Evolutionary conservation across 163 green algal genomes (phyloP).

Genomic region (Chloromonas sp.): DNA sequence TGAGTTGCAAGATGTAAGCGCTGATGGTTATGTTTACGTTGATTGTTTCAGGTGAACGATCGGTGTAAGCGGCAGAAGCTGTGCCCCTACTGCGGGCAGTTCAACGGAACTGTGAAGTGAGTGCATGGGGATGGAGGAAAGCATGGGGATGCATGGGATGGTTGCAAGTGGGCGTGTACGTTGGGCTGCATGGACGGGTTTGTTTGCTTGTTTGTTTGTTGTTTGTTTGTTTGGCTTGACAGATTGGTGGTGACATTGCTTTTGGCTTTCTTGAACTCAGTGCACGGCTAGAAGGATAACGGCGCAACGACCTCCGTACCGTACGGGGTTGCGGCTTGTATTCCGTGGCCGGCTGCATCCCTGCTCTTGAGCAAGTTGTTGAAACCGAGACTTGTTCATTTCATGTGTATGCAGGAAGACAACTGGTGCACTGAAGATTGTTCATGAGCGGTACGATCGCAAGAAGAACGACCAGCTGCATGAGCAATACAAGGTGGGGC

Average conservation of each 20-base stretch:
- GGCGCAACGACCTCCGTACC: too few species aligned
- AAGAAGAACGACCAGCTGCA: conserved; percentile 52
- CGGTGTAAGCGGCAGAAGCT: conserved; percentile 75
- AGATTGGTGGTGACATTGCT: too few species aligned
- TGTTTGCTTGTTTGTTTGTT: too few species aligned
- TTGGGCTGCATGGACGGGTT: too few species aligned
- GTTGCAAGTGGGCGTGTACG: too few species aligned
- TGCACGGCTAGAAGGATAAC: too few species aligned
- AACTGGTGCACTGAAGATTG: conserved; percentile 77
- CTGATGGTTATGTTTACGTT: too few species aligned
- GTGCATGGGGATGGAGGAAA: not conserved
- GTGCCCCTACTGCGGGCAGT: conserved; percentile 83
- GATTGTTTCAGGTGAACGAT: conserved; percentile 26
- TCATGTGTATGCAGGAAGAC: conserved; percentile 60
- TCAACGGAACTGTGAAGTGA: conserved; percentile 58
- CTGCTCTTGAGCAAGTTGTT: not conserved
- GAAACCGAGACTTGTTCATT: too few species aligned
- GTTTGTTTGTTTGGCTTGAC: too few species aligned
- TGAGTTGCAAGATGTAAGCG: too few species aligned
- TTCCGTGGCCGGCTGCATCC: not conserved
- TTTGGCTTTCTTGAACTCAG: too few species aligned
- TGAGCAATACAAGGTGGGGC: conserved; percentile 36
- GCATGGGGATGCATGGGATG: not conserved
- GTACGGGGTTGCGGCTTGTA: too few species aligned
- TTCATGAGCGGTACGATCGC: conserved; percentile 80